phyloP scores from a whole-genome alignment of 2,329 filamentous ascomycete genomes.

The Alternaria arborescens region DNA sequence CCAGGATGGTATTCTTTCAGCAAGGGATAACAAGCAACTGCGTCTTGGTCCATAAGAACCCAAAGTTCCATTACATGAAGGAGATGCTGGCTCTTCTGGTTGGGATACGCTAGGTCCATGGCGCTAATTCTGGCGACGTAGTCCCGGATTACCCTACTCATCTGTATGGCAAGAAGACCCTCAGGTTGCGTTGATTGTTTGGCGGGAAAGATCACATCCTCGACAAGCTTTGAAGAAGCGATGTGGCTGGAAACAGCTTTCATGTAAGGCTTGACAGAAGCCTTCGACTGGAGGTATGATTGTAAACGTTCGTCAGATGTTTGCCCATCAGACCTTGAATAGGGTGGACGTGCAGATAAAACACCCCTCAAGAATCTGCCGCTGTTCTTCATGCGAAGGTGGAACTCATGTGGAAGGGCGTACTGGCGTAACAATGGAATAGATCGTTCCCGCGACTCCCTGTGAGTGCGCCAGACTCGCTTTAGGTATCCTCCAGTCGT shows the following conservation, averaged over 20 bases:
- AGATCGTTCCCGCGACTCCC: constrained; percentile 38
- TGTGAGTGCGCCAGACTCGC: constrained; percentile 31
- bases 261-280: constrained; percentile 28
- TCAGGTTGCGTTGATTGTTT: constrained; percentile 28
- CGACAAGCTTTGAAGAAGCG: constrained; percentile 25
- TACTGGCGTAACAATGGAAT: constrained; percentile 55
- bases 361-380: constrained; percentile 14
- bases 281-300: constrained; percentile 24
- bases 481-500: constrained; percentile 27
- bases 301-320: constrained; percentile 22
- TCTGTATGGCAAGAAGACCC: constrained; percentile 34
- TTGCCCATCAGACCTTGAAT: background rate
- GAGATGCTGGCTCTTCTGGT: constrained; percentile 61
- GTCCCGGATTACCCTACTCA: constrained; percentile 51
- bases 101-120: constrained; percentile 52
- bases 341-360: background rate
- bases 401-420: constrained; percentile 36
- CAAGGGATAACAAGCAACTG: constrained; percentile 56
- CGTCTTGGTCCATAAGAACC: constrained; percentile 63
- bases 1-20: constrained; percentile 62
- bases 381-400: constrained; percentile 35
- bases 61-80: constrained; percentile 67
- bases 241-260: constrained; percentile 16
- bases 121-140: constrained; percentile 16
- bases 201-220: constrained; percentile 34